Conservation (phyloP, 2,329 filamentous ascomycete genomes). For the Penicillium freii region DNA sequence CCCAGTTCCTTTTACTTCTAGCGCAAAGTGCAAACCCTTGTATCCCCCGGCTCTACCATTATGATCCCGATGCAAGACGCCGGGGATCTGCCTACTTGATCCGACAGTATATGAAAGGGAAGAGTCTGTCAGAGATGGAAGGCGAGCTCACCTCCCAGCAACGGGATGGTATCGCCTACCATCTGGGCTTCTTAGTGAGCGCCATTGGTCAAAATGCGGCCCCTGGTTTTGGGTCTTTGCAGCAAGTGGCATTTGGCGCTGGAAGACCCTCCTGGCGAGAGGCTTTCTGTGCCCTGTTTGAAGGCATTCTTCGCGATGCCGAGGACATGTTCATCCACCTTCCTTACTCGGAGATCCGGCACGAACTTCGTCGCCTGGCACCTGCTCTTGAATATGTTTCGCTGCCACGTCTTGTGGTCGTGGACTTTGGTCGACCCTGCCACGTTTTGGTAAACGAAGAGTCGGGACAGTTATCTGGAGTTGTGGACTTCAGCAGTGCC, state of each 20-base stretch:
- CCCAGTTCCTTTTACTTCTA: constrained; percentile 39
- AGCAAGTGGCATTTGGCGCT: constrained; percentile 46
- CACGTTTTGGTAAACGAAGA: constrained; percentile 53
- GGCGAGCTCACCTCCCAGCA: constrained; percentile 30
- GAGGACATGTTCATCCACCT: constrained; percentile 59
- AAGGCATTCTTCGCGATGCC: constrained; percentile 54
- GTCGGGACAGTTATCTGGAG: constrained; percentile 49
- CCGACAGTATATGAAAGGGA: constrained; percentile 38
- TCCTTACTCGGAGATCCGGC: constrained; percentile 55
- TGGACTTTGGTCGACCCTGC: constrained; percentile 49
- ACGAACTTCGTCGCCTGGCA: constrained; percentile 47
- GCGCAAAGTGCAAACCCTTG: constrained; percentile 33
- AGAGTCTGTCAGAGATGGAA: constrained; percentile 33
- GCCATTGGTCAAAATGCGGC: constrained; percentile 48
- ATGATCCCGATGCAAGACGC: constrained; percentile 30
- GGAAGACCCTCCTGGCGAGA: constrained; percentile 54
- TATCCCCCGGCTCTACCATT: constrained; percentile 40
- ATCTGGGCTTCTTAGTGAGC: constrained; percentile 39
- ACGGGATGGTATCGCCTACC: constrained; percentile 34
- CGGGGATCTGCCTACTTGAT: constrained; percentile 38
- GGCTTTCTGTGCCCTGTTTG: constrained; percentile 53
- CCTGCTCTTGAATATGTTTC: constrained; percentile 51
- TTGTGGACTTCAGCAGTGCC: constrained; percentile 54
- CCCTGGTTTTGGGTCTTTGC: constrained; percentile 51
- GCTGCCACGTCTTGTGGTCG: constrained; percentile 51